Conservation (phyloP, 2,329 filamentous ascomycete species). For the Xylariaceae sp. region DNA sequence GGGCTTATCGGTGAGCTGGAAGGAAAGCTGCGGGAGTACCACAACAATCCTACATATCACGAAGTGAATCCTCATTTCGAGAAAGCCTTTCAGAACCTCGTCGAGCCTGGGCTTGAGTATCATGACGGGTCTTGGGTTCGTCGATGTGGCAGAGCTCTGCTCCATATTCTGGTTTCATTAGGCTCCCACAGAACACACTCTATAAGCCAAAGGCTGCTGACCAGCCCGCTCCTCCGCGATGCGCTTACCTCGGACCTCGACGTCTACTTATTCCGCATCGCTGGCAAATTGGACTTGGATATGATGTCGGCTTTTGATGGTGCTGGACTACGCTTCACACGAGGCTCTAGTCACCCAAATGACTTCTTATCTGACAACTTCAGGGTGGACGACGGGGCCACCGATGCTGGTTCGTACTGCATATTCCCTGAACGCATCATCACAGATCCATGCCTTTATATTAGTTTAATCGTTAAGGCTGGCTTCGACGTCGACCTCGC, state of each 20-base stretch:
- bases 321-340: neutral
- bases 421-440: too few species aligned
- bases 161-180: neutral
- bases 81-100: neutral
- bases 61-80: too few species aligned
- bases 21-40: too few species aligned
- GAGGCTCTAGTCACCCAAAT: too few species aligned
- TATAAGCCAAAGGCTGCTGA: neutral
- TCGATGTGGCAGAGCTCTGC: neutral
- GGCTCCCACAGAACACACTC: neutral
- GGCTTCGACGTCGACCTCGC: slow-evolving; percentile 1
- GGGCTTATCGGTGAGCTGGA: neutral
- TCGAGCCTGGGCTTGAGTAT: slow-evolving; percentile 1
- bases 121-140: neutral
- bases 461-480: neutral
- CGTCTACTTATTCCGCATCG: neutral
- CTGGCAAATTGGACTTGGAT: neutral
- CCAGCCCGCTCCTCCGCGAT: neutral
- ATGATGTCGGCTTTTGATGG: neutral
- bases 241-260: fast-evolving
- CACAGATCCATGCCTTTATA: too few species aligned
- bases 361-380: too few species aligned
- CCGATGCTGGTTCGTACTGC: too few species aligned
- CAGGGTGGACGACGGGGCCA: too few species aligned
- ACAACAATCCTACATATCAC: too few species aligned